phyloP scores from a whole-genome alignment of 108 stramenopile species.

The Cyclotella choctawhatcheeana region DNA sequence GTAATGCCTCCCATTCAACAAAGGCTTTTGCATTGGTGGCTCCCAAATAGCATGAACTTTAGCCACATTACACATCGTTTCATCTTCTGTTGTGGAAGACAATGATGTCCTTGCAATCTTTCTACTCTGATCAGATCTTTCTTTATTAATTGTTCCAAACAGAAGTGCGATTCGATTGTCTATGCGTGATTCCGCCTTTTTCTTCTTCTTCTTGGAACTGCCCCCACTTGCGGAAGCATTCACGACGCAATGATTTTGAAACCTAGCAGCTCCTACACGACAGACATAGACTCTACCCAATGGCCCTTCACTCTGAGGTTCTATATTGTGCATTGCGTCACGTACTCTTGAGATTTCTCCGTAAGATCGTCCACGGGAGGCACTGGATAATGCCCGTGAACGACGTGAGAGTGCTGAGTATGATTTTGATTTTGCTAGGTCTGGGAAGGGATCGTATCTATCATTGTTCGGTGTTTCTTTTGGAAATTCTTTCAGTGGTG shows the following conservation, averaged over 20 bases:
- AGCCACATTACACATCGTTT: constrained; percentile 79
- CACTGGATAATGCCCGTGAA: constrained; percentile 47
- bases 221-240: constrained; percentile 8
- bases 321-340: constrained; percentile 71
- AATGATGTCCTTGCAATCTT: constrained; percentile 73
- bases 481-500: neutral
- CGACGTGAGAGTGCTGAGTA: constrained; percentile 52
- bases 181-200: constrained; percentile 13
- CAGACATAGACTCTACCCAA: constrained; percentile 83
- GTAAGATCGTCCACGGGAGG: constrained; percentile 63
- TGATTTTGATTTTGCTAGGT: constrained; percentile 78
- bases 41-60: constrained; percentile 88
- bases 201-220: constrained; percentile 28
- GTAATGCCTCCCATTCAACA: constrained; percentile 37
- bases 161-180: constrained; percentile 68
- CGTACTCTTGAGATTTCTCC: constrained; percentile 67
- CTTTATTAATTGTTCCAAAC: constrained; percentile 78
- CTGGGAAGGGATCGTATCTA: constrained; percentile 82
- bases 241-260: constrained; percentile 63
- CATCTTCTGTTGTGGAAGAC: constrained; percentile 60
- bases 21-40: constrained; percentile 57
- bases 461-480: constrained; percentile 17
- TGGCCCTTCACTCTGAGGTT: constrained; percentile 72
- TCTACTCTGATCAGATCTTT: constrained; percentile 61
- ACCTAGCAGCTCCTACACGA: constrained; percentile 69